These are phyloP conservation scores for Metschnikowia vanudenii DNA, from an alignment of 805 yeast species.

Conservation along the genomic window DNA sequence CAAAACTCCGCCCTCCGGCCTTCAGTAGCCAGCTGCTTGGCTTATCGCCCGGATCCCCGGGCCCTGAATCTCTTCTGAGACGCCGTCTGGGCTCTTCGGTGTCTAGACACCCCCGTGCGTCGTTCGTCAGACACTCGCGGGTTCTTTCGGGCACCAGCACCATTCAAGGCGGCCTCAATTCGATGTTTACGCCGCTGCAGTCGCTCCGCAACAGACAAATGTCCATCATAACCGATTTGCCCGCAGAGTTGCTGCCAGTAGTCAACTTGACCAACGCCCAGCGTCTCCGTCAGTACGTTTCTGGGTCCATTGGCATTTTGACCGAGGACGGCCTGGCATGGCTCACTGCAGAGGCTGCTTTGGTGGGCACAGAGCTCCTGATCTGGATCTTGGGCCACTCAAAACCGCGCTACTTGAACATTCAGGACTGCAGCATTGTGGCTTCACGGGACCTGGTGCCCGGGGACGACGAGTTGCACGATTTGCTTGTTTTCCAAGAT, in stretches of 20 bases:
- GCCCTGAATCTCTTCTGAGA: constrained; percentile 17
- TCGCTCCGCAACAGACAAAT: constrained; percentile 18
- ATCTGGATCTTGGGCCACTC: constrained; percentile 45
- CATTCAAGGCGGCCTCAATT: constrained; percentile 13
- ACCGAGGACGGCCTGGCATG: constrained; percentile 27
- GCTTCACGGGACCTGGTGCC: constrained; percentile 17
- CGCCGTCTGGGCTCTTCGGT: constrained; percentile 12
- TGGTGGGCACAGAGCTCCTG: constrained; percentile 55
- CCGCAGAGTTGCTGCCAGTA: constrained; percentile 70
- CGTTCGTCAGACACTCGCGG: constrained; percentile 20
- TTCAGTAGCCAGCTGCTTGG: constrained; percentile 13
- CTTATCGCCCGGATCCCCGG: constrained; percentile 7
- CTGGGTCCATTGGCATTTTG: constrained; percentile 44
- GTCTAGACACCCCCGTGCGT: constrained; percentile 17
- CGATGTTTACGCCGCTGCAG: constrained; percentile 18
- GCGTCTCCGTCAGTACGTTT: constrained; percentile 60
- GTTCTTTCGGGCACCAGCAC: constrained; percentile 17
- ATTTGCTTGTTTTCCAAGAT: constrained; percentile 30
- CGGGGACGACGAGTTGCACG: constrained; percentile 14
- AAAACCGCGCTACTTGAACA: constrained; percentile 52
- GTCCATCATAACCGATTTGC: constrained; percentile 32
- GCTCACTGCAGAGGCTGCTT: constrained; percentile 36
- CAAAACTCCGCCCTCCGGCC: constrained; percentile 13
- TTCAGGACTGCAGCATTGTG: constrained; percentile 40
- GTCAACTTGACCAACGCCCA: constrained; percentile 71